Percentiles rank a stretch among this genome's conserved stretches.
Conservation (phyloP, 1,139 yeast species). For the Geotrichum candidum region DNA sequence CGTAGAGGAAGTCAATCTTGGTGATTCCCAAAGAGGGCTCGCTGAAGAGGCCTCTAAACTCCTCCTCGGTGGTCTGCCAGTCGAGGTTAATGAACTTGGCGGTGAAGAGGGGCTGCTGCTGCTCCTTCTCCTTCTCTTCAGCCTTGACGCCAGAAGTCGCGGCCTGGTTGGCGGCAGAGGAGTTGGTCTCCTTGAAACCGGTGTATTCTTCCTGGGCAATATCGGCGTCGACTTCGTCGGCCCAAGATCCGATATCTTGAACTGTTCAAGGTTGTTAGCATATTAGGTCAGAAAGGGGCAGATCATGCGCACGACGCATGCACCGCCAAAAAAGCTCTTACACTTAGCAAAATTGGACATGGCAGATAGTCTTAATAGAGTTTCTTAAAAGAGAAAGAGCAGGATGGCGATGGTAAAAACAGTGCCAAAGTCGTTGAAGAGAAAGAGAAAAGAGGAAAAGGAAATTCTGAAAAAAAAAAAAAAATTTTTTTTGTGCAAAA, state of each 20-base stretch:
- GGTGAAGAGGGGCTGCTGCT: constrained; percentile 85
- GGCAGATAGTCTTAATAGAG: background rate
- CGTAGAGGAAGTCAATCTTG: background rate
- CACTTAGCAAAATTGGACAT: background rate
- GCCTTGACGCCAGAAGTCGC: background rate
- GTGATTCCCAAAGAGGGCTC: constrained; percentile 41
- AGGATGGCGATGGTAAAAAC: background rate
- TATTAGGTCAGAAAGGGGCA: background rate
- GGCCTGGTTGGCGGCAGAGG: background rate
- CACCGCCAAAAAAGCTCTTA: background rate
- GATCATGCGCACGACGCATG: background rate
- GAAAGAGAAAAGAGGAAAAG: background rate
- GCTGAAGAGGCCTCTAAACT: constrained; percentile 55
- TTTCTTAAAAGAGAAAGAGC: background rate
- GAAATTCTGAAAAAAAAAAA: background rate
- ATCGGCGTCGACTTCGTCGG: constrained; percentile 13
- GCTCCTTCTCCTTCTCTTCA: constrained; percentile 32
- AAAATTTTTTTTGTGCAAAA: background rate
- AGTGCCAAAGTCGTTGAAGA: background rate
- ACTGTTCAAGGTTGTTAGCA: background rate
- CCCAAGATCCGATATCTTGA: constrained; percentile 23
- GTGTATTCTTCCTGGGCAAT: background rate
- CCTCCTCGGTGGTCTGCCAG: constrained; percentile 69
- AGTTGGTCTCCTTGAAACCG: background rate
- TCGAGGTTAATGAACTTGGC: constrained; percentile 85